phyloP scores from a whole-genome alignment of 352 stramenopile genomes.

The Phytophthora constricta region DNA sequence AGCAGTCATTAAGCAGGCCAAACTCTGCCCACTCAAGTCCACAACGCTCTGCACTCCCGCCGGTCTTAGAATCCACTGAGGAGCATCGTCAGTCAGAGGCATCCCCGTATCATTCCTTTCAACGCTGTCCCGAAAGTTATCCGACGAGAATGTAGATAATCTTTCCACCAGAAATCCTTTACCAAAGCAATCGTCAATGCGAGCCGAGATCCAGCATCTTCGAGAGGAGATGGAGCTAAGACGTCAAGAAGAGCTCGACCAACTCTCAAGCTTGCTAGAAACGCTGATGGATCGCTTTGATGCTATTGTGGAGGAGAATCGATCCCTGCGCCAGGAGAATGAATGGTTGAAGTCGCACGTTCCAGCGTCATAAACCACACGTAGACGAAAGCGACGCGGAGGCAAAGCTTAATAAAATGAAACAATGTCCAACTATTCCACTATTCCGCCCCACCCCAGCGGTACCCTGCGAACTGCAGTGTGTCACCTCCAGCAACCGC shows the following conservation, averaged over 20 bases:
- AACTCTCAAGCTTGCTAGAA: constrained; percentile 44
- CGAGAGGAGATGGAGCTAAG: constrained; percentile 48
- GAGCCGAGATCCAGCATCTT: constrained; percentile 42
- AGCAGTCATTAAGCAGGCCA: constrained; percentile 10
- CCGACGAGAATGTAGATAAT: neutral
- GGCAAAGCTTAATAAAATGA: constrained; percentile 16
- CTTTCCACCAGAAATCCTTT: neutral
- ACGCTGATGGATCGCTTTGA: constrained; percentile 48
- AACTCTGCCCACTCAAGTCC: constrained; percentile 1
- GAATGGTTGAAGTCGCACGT: constrained; percentile 49
- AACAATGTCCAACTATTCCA: constrained; percentile 6
- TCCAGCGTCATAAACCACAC: constrained; percentile 23
- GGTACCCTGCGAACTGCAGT: constrained; percentile 41
- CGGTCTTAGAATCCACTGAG: constrained; percentile 2
- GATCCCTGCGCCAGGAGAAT: constrained; percentile 43
- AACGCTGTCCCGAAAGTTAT: constrained; percentile 12
- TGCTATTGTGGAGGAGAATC: constrained; percentile 47
- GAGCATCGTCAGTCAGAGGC: constrained; percentile 9
- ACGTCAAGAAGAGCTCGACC: constrained; percentile 43
- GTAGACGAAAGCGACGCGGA: neutral
- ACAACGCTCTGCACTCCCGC: neutral
- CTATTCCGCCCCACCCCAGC: constrained; percentile 20
- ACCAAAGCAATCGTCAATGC: constrained; percentile 28
- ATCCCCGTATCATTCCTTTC: constrained; percentile 30
- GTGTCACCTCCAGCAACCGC: constrained; percentile 31